These are phyloP conservation scores for Leccinum uliginosum DNA, from an alignment of 768 basidiomycete species.

Conservation along the genomic window DNA sequence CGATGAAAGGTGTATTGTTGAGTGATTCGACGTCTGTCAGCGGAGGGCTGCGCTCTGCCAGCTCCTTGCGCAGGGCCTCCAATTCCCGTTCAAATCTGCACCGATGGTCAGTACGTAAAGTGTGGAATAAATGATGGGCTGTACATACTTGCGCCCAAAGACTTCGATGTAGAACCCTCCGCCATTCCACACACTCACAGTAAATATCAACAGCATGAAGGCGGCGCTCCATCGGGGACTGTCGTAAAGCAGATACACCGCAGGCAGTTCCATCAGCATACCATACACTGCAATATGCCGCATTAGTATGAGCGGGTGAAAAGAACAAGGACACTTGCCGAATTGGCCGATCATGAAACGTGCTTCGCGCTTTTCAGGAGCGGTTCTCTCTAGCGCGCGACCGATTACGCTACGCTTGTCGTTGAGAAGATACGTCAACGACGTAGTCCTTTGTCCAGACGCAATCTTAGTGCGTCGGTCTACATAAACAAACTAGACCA, in stretches of 20 bases:
- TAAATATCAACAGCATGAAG: conserved; percentile 78
- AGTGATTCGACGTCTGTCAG: conserved; percentile 40
- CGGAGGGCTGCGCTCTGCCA: conserved; percentile 67
- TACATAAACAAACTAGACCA: conserved; percentile 70
- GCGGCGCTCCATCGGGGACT: conserved; percentile 71
- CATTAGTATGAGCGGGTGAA: not conserved
- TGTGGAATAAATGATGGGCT: not conserved
- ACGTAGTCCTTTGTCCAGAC: conserved; percentile 88
- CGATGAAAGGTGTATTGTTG: conserved; percentile 32
- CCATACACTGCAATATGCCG: conserved; percentile 58
- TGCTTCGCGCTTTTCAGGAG: conserved; percentile 56
- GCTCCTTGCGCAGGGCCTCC: conserved; percentile 84
- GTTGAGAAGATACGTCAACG: conserved; percentile 83
- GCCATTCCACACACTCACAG: conserved; percentile 93
- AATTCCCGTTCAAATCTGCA: conserved; percentile 87
- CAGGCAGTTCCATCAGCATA: conserved; percentile 80
- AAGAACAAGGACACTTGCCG: conserved; percentile 38
- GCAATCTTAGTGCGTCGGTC: conserved; percentile 86
- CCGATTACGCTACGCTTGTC: conserved; percentile 86
- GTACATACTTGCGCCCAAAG: conserved; percentile 87
- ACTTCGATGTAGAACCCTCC: conserved; percentile 96
- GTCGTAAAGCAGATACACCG: conserved; percentile 79
- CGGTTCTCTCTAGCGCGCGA: conserved; percentile 55
- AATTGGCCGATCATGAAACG: conserved; percentile 87
- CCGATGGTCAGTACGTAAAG: conserved; percentile 4